Evolutionary conservation across 257 asterid species (phyloP).

Genomic region (Scutellaria minor): DNA sequence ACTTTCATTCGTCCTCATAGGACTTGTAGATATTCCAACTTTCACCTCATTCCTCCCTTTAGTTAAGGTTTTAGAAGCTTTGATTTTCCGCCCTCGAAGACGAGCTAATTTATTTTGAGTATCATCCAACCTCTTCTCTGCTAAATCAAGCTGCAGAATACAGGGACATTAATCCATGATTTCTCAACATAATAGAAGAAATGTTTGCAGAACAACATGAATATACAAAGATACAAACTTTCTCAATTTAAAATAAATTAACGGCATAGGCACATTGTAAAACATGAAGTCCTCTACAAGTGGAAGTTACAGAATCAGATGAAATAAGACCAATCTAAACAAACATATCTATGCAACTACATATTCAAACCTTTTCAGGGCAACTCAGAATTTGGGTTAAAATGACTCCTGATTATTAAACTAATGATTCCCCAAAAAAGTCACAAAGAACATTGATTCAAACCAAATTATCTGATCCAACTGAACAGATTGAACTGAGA

Average conservation of each 20-base stretch:
- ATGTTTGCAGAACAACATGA: slow-evolving; percentile 3
- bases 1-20: slow-evolving; percentile 36
- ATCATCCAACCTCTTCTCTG: slow-evolving; percentile 63
- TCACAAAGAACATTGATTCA: not conserved
- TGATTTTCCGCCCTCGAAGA: slow-evolving; percentile 43
- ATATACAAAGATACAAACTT: slow-evolving; percentile 10
- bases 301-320: slow-evolving; percentile 22
- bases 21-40: slow-evolving; percentile 41
- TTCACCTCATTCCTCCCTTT: slow-evolving; percentile 38
- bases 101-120: slow-evolving; percentile 58
- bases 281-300: slow-evolving; percentile 1
- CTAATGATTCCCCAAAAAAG: not conserved
- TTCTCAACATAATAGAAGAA: slow-evolving; percentile 26
- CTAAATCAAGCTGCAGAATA: slow-evolving; percentile 56
- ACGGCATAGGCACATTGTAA: slow-evolving; percentile 4
- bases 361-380: slow-evolving; percentile 9
- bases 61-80: slow-evolving; percentile 40
- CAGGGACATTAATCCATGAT: slow-evolving; percentile 21
- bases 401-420: slow-evolving; percentile 3
- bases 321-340: slow-evolving; percentile 15
- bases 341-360: slow-evolving; percentile 15
- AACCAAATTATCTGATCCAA: slow-evolving; percentile 16
- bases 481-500: not conserved
- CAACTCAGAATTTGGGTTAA: not conserved
- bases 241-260: slow-evolving; percentile 1